Base-by-base conservation (phyloP, 768 basidiomycete genomes). In the Tricholoma saponaceum region DNA sequence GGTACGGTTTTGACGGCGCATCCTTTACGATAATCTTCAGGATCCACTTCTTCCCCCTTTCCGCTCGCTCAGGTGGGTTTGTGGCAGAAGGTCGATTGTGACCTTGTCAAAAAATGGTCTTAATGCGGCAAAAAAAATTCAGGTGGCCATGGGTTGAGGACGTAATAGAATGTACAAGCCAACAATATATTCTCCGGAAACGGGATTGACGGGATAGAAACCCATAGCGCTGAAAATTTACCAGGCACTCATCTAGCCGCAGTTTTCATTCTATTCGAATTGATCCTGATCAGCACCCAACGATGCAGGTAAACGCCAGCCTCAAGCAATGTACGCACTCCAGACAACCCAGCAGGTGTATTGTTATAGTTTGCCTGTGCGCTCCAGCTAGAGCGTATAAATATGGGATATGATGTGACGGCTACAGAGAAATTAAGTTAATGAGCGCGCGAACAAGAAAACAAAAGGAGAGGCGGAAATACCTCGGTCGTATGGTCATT, bases 221-320 rank as follows among this genome's bases (percentile, higher is more conserved):
- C 91, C 90, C 70, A 94, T 77, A 0, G 89, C 83, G 51, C 83
- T 86, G 72, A 91, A 92, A 13, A 92, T 78, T 63, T 86, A 92
- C 91, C 91, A 93, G 0, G 90, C 88, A 63, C 87, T 90, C 91
- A 93, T 93, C 67, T 94, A 91, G 1, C 91, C 90, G 61, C 90
- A 92, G 66, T 94, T 91, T 67, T 94, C 91, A 63, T 93, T 94
- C 87, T 91, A 55, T 9, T n/a, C 16, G 16, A 3, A 13, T 18
- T 3, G 14, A 14, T 2, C 18, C 10, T 20, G 10, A 43, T 43
- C 41, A 43, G 41, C 18, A 20, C 9, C 8, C 41, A 6, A 7
- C 7, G n/a, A 6, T 3, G n/a, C 6, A 41, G 39, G 6, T 5
- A 6, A 37, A n/a, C n/a, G n/a, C n/a, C n/a, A 41, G 54, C 7